Base-by-base conservation (phyloP, 2,329 filamentous ascomycete genomes). In the Pseudogymnoascus sp. region DNA sequence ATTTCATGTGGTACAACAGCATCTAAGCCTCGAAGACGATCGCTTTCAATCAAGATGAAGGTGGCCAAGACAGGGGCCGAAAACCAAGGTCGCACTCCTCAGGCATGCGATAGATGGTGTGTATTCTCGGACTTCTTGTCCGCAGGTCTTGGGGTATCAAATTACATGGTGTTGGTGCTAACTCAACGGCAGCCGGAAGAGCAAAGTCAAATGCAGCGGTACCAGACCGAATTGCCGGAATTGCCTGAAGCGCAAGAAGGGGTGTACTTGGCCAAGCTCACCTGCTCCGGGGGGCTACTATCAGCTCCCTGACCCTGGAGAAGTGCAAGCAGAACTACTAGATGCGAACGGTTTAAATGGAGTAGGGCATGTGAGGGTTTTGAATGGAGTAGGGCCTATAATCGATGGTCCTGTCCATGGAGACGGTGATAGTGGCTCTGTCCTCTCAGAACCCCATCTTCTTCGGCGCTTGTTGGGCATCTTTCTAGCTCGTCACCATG, bases 71-170 rank as follows among this genome's bases (percentile, higher is more conserved):
- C 37, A 6, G 26, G 45, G 2, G 16, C 12, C 11, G 21, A 33
- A 16, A 21, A 1, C n/a, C 16, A 23, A 21, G 16, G 41, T 21
- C 62, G 63, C 12, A 64, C 63, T 43, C 63, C 63, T 4, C 63
- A 64, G 26, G 63, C 60, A 16, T 64, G 63, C 31, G 63, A 64
- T 12, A 59, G 63, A 64, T 64, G 63, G 63, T 59, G 38, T 59
- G 61, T 45, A 4, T 61, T 39, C 37, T 52, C 10, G n/a, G 58
- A 14, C 26, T 7, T 29, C 6, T 8, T 29, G 26, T 6, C 7
- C 12, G n/a, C 2, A 6, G 11, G 14, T 14, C 19, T 14, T 59
- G 11, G 7, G 6, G n/a, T 23, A 12, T 10, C n/a, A 23, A 4
- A 2, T 23, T 7, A 29, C 6, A 29, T 21, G n/a, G 55, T 2